Base-by-base conservation (phyloP, 208 protist species). In the Angomonas ambiguus region DNA sequence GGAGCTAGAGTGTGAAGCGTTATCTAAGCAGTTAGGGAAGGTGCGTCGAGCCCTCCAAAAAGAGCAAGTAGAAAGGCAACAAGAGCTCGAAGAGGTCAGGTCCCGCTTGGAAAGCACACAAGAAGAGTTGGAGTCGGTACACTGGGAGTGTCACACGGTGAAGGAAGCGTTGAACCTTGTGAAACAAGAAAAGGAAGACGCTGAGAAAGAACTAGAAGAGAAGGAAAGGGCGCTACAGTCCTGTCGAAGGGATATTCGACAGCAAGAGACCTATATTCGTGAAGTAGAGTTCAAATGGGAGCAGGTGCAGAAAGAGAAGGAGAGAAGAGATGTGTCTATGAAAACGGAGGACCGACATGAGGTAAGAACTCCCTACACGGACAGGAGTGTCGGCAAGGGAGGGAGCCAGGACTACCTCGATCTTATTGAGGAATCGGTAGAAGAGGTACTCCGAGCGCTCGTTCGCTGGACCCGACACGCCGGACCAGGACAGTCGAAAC, bases 121-220 rank as follows among this genome's bases (percentile, higher is more conserved):
- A 30, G 24, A 30, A 6, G 49, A 16, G 6, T 5, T 20, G n/a
- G 49, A 30, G 49, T 56, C 49, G 6, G 10, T 25, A 24, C 5
- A 24, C n/a, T 56, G 49, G 5, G 49, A 56, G 49, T 24, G n/a
- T 25, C 49, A 56, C n/a, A 27, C 18, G 53, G 28, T 59, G 22
- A 22, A 30, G 4, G 6, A 4, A 5, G 51, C 59, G 0, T 42
- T 72, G 1, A 13, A 51, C 5, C 22, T 16, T 13, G 69, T 65
- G 41, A n/a, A 27, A 20, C 32, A 5, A 18, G 18, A 11, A 31
- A 41, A 62, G n/a, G 24, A 16, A 2, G 51, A 28, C 2, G 61
- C 62, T 0, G 68, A 67, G 32, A 72, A 71, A 27, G 67, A 78
- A 49, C 61, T 78, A 2, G 49, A 51, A 16, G 49, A 49, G 1